These are phyloP conservation scores for Neofusicoccum umdonicola DNA, from an alignment of 2,329 filamentous ascomycete genomes.

Conservation along the genomic window DNA sequence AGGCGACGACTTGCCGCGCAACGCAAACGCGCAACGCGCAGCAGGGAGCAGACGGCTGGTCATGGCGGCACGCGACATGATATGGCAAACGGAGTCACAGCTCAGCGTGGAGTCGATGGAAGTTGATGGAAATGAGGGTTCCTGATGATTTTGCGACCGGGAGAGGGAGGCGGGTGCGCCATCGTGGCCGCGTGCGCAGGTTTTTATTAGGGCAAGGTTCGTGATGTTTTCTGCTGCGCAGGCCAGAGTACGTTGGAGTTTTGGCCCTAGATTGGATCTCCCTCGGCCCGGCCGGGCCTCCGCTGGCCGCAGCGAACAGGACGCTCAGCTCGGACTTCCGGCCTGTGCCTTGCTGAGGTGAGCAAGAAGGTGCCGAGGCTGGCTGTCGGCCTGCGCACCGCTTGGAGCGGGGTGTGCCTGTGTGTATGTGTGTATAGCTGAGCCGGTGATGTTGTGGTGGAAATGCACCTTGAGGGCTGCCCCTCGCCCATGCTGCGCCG, in stretches of 20 bases:
- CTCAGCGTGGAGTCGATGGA: slow-evolving; percentile 9
- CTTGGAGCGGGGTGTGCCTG: not conserved
- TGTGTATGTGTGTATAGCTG: not conserved
- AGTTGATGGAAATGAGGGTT: not conserved
- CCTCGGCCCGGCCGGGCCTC: slow-evolving; percentile 12
- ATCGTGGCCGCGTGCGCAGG: slow-evolving; percentile 26
- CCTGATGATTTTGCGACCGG: slow-evolving; percentile 18
- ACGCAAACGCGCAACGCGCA: slow-evolving; percentile 24
- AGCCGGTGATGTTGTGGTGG: not conserved
- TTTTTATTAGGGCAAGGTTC: slow-evolving; percentile 26
- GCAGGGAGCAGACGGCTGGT: slow-evolving; percentile 34
- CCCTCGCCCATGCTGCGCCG: not conserved
- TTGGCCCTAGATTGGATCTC: not conserved
- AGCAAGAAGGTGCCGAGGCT: not conserved
- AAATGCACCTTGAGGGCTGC: slow-evolving; percentile 11
- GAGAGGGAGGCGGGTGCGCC: slow-evolving; percentile 23
- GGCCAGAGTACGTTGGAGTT: slow-evolving; percentile 22
- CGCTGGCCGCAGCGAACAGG: not conserved
- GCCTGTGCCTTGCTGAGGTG: slow-evolving; percentile 8
- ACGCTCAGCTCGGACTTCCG: not conserved
- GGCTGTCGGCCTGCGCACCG: not conserved
- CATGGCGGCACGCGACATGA: slow-evolving; percentile 15
- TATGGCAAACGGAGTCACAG: not conserved
- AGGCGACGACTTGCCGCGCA: slow-evolving; percentile 17
- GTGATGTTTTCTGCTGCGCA: slow-evolving; percentile 35